Evolutionary conservation across 139 green algal species (phyloP), one percentile per base, ranked within the genome.

Genomic region (Tetradesmus obliquus): DNA sequence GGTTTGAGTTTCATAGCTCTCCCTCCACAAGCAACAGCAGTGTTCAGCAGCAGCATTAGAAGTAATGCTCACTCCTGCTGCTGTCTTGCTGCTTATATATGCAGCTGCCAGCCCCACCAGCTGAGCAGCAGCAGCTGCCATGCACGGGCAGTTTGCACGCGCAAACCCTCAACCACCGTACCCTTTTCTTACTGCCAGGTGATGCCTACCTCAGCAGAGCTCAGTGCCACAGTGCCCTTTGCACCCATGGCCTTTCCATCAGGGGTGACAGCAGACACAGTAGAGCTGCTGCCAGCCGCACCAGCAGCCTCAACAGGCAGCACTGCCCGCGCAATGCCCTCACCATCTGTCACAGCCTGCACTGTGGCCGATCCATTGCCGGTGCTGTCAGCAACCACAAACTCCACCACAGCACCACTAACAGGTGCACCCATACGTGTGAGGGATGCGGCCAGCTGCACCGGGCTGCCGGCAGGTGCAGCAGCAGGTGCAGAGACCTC

Each of bases 231-330:
- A 13, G 19, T 90, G 4, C 86, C 86, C 53, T 71, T 90, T 15
- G 58, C 86, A 71, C 86, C 86, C 53, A 90, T 60, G 3, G 86
- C 86, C 51, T 24, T 83, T 3, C 86, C 86, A 69, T 90, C 86
- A 15, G 51, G 53, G 3, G 71, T 84, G 4, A 53, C 72, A 0
- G 86, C 86, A 55, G 86, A 90, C 86, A 90, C 69, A 10, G 79
- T 17, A 13, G 53, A 74, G 53, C 71, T 90, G 53, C 69, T 53
- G 22, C 86, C 86, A 53, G 60, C 45, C 74, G 45, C 60, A 60
- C 60, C 62, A 62, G 71, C 71, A 20, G 66, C 45, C 5, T 62
- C 66, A 69, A 71, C 69, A 55, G 86, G 86, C 86, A 90, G 13
- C 86, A 84, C 86, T 12, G 22, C 86, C 8, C 8, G 32, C 19